These are phyloP conservation scores for Neophaeococcomyces aloes DNA, from an alignment of 2,329 filamentous ascomycete genomes.

Conservation along the genomic window DNA sequence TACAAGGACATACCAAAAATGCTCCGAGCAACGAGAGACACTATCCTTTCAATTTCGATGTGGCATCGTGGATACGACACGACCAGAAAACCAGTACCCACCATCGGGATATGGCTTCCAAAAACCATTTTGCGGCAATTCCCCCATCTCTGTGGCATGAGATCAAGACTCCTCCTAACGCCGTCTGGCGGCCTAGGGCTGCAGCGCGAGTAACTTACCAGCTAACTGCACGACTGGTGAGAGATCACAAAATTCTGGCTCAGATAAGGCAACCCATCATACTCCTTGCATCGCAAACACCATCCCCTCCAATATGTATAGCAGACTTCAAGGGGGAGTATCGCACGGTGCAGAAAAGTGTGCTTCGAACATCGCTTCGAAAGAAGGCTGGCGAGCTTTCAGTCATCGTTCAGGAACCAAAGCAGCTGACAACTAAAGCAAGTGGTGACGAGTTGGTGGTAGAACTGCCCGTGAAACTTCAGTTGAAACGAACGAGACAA, in stretches of 20 bases:
- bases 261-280: not conserved
- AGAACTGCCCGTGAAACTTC: slow-evolving; percentile 3
- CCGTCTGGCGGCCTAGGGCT: not conserved
- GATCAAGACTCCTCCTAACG: not conserved
- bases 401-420: slow-evolving; percentile 2
- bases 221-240: slow-evolving; percentile 1
- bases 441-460: not conserved
- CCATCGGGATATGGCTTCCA: slow-evolving; percentile 19
- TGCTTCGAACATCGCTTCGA: not conserved
- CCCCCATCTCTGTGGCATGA: slow-evolving; percentile 5
- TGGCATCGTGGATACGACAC: slow-evolving; percentile 17
- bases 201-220: slow-evolving; percentile 1
- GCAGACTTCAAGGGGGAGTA: slow-evolving; percentile 6
- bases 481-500: not conserved
- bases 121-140: slow-evolving; percentile 4
- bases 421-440: not conserved
- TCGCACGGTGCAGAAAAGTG: not conserved
- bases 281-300: not conserved
- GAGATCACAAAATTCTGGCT: not conserved
- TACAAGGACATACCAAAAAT: not conserved
- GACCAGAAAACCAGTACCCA: slow-evolving; percentile 18
- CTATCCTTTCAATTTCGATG: slow-evolving; percentile 6
- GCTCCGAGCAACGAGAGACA: not conserved
- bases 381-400: not conserved
- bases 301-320: not conserved